A percentile compares a stretch with the other conserved stretches of the same genome.
These are phyloP conservation scores for Malus sylvestris DNA, from an alignment of 306 rosid genomes.

Conservation along the genomic window DNA sequence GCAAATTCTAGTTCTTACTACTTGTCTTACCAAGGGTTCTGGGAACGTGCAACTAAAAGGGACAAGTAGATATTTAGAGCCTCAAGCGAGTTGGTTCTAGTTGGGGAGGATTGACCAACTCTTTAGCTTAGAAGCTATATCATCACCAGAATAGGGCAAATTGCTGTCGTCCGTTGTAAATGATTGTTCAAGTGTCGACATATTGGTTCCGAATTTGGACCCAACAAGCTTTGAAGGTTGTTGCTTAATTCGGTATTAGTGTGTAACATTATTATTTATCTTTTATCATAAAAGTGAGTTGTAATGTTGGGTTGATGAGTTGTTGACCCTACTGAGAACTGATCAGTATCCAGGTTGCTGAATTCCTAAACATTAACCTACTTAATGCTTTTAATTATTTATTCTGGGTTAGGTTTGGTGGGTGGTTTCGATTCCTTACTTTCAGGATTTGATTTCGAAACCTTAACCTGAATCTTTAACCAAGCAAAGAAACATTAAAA, in stretches of 20 bases:
- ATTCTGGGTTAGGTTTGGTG: conserved; percentile 18
- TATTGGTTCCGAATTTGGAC: conserved; percentile 2
- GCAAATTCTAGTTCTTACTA: neutral
- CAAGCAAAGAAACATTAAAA: neutral
- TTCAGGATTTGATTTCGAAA: neutral
- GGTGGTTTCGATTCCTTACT: neutral
- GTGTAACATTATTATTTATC: neutral
- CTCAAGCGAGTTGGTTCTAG: neutral
- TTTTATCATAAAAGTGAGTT: neutral
- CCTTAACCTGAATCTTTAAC: neutral
- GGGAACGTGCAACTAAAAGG: neutral
- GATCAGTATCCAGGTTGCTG: neutral
- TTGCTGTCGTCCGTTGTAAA: conserved; percentile 13
- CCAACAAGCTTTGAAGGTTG: neutral
- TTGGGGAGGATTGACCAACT: neutral
- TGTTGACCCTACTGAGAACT: conserved; percentile 6
- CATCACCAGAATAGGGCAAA: neutral
- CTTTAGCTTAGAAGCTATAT: neutral
- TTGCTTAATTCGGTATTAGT: neutral
- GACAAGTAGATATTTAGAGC: neutral
- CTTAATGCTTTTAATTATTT: neutral
- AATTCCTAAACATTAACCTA: neutral
- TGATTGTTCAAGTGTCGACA: neutral
- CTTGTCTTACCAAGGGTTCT: neutral
- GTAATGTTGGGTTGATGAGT: neutral